Base-by-base conservation (phyloP, 2,329 filamentous ascomycete species). In the Ophiognomonia clavigignenti-juglandacearum region DNA sequence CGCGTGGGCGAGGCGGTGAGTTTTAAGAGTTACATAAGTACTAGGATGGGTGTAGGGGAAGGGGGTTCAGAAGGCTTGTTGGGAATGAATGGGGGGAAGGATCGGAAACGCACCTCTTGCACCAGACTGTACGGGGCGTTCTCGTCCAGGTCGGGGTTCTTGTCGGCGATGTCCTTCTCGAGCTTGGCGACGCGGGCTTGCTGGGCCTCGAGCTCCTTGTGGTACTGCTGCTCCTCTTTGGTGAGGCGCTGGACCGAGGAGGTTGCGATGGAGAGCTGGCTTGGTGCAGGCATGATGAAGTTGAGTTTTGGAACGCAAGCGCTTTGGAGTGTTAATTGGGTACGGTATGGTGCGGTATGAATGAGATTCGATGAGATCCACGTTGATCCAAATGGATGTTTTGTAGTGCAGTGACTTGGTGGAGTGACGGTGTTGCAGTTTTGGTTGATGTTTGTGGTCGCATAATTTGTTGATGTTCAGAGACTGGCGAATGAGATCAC, bases 161-260 rank as follows among this genome's bases (percentile, higher is more conserved):
- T 69, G n/a, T 61, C 65, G 35, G 72, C 64, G 26, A 80, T 64
- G 57, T 86, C 81, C 37, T 74, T 71, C 63, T 83, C 75, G 16
- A 95, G 75, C 63, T 82, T 80, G 64, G 78, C 70, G 54, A 95
- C 78, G 47, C 86, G 80, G 52, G 78, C 76, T 57, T 87, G 76
- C 64, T 97, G 91, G 54, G 84, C 74, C 54, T 78, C 72, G 18
- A 91, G 77, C 66, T 98, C 93, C 62, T 86, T 86, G 73, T 91
- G 86, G 71, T 98, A 97, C 59, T 85, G 92, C 32, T 78, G 74
- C 66, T 96, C 88, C 67, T 98, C 93, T 68, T 95, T 96, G 56
- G 96, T 80, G 39, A 97, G 80, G 50, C 93, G 88, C 58, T 79
- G 75, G 56, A 97, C 81, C 18, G 88, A 82, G 52, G 84, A 80